Evolutionary conservation across 2,329 filamentous ascomycete species (phyloP).

Genomic region (Pseudogymnoascus pannorum): DNA sequence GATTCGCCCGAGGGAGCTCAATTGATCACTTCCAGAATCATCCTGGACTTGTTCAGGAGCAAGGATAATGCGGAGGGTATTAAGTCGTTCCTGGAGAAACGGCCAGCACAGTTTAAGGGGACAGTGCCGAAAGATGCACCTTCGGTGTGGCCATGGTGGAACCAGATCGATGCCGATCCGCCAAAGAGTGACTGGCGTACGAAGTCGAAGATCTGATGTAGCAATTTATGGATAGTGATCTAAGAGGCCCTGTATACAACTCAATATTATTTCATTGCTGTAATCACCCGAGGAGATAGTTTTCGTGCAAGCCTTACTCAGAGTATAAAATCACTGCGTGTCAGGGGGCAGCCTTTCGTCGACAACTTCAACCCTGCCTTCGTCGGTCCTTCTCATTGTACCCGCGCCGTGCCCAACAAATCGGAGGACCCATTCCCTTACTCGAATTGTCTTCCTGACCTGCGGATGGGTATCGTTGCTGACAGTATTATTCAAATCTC

Average conservation of each 20-base stretch:
- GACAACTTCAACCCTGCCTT: conserved; percentile 2
- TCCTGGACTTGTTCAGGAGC: conserved; percentile 51
- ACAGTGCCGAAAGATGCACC: conserved; percentile 50
- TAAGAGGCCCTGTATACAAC: background rate
- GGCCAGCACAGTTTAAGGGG: conserved; percentile 47
- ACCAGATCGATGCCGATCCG: conserved; percentile 37
- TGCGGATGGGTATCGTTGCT: conserved; percentile 39
- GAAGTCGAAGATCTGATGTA: conserved; percentile 16
- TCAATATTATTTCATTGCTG: background rate
- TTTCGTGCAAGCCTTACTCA: background rate
- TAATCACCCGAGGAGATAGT: background rate
- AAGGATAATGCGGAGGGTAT: conserved; percentile 54
- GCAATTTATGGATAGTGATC: background rate
- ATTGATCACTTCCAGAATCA: conserved; percentile 58
- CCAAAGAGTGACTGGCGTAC: conserved; percentile 22
- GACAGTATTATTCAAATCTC: conserved; percentile 36
- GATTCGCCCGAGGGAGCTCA: conserved; percentile 59
- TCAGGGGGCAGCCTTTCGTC: conserved; percentile 26
- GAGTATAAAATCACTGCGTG: conserved; percentile 20
- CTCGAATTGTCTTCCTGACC: conserved; percentile 54
- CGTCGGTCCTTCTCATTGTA: conserved; percentile 13
- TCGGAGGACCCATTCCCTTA: conserved; percentile 66
- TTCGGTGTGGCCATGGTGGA: conserved; percentile 53
- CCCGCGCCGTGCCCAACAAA: conserved; percentile 48
- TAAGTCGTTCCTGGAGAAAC: conserved; percentile 52